Evolutionary conservation across 1,139 yeast genomes (phyloP), one percentile per base, ranked within the genome.

Genomic region (Yamadazyma diddensiae): DNA sequence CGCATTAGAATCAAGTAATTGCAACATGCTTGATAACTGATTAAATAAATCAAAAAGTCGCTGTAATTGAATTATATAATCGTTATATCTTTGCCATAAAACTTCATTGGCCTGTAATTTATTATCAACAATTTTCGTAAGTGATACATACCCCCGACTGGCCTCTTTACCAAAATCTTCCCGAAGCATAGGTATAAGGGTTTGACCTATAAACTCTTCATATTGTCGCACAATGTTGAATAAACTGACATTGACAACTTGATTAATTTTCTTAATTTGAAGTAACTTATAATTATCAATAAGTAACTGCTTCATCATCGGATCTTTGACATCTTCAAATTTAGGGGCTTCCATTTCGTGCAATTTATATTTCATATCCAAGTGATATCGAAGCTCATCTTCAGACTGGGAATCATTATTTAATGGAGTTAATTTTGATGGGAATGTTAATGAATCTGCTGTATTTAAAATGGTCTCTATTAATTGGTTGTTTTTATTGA

Each of bases 181-280:
- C 7, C 67, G 38, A 16, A 67, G 45, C 9, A 42, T 37, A 0
- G 72, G 73, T 6, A 65, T 31, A n/a, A 65, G 41, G 9, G 47
- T 46, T 16, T 38, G 45, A 6, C 50, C 33, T 1, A 65, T 49
- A 14, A 61, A 53, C 15, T 34, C 30, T 33, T 65, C 67, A 41
- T 63, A 66, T 12, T 53, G 52, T 19, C 49, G 39, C 9, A 62
- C 39, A 0, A 61, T 38, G 15, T 41, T 33, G 6, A 50, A 37
- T 9, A 63, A 43, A 33, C 60, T 48, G 10, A 35, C 22, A 38
- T 65, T 65, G 15, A 47, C 48, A 8, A 28, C 24, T 7, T 35
- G 34, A 21, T 55, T 57, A 9, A 36, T 39, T 12, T 37, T 31
- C 23, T 50, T 52, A 3, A 65, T 35, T 4, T 35, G 24, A 16